Evolutionary conservation across 2,329 filamentous ascomycete species (phyloP), one percentile per base, ranked within the genome.

Genomic region (Aspergillus tubingensis): DNA sequence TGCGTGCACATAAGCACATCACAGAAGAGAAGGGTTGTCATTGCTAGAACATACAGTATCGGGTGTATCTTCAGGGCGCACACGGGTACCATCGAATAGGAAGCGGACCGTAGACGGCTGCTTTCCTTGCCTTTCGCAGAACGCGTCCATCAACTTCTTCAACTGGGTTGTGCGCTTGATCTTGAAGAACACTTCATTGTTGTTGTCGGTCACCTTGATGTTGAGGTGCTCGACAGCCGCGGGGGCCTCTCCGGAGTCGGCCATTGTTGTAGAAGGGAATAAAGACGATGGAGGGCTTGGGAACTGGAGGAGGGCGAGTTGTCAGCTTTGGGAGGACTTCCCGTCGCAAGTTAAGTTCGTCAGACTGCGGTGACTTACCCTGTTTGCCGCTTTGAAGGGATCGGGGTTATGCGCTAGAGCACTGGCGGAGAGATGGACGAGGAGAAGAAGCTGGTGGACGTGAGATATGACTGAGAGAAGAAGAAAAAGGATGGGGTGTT

Each of bases 181-280:
- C 84, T 99, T 99, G 84, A 99, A 99, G 79, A 98, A 99, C 71
- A 99, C 94, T 76, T 99, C 95, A 77, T 99, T 99, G 82, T 97
- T 97, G 82, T 96, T 97, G 71, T 99, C 95, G 0, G 95, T 98
- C 13, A 99, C 95, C 78, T 99, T 99, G 81, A 99, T 98, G 81
- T 99, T 99, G 5, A 99, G 83, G 78, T 99, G 95, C 80, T 98
- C 94, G 30, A 82, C 82, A 58, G 82, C 80, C 23, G 82, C 74
- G 5, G 76, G 66, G 6, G 69, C 71, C 3, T 64, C 67, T 56
- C 61, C 64, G 30, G 57, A 36, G 57, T 81, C 80, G 55, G 68
- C 61, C 81, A 81, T 81, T 13, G 39, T 60, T 36, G 21, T 54
- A 23, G 82, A 80, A 63, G 81, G 79, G 79, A 57, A 82, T 81